Percentiles rank a stretch among this genome's conserved stretches.
These are phyloP conservation scores for Podospora fimiseda DNA, from an alignment of 495 filamentous ascomycete genomes.

Conservation along the genomic window DNA sequence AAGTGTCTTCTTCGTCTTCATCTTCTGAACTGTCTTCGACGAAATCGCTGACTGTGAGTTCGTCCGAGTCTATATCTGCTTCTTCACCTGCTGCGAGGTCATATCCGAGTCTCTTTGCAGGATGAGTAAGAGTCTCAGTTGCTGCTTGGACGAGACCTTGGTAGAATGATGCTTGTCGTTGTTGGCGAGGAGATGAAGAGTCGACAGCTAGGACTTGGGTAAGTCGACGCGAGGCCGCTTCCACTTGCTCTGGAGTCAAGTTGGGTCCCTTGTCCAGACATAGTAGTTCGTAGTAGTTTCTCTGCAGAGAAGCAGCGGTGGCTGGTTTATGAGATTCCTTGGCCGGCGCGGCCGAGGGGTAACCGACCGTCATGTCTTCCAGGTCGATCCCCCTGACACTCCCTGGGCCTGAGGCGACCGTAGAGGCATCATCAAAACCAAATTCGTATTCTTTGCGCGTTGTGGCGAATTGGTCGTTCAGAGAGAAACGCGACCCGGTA, in stretches of 20 bases:
- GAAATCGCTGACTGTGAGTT: neutral
- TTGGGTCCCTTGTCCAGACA: conserved; percentile 40
- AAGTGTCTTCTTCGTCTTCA: conserved; percentile 1
- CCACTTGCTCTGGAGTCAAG: conserved; percentile 45
- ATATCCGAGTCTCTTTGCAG: conserved; percentile 50
- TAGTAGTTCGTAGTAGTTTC: conserved; percentile 49
- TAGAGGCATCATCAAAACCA: conserved; percentile 26
- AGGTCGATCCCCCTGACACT: conserved; percentile 5
- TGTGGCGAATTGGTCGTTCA: conserved; percentile 25
- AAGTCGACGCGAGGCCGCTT: conserved; percentile 46
- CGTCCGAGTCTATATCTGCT: conserved; percentile 24
- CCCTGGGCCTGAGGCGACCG: conserved; percentile 16
- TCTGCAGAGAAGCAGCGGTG: conserved; percentile 8
- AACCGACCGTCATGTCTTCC: conserved; percentile 8
- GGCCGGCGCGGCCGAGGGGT: too few relatives aligned
- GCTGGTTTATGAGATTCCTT: too few relatives aligned
- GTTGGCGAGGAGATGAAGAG: conserved; percentile 46
- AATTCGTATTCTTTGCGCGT: conserved; percentile 26
- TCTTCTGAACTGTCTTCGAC: neutral
- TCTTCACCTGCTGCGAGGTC: conserved; percentile 38
- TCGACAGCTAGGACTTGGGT: conserved; percentile 55
- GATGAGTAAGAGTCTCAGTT: conserved; percentile 50
- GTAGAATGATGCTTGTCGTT: conserved; percentile 40
- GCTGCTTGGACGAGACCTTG: conserved; percentile 47
- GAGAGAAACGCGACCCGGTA: conserved; percentile 16